These are phyloP conservation scores for Saraca asoca DNA, from an alignment of 331 rosid species.

Conservation along the genomic window DNA sequence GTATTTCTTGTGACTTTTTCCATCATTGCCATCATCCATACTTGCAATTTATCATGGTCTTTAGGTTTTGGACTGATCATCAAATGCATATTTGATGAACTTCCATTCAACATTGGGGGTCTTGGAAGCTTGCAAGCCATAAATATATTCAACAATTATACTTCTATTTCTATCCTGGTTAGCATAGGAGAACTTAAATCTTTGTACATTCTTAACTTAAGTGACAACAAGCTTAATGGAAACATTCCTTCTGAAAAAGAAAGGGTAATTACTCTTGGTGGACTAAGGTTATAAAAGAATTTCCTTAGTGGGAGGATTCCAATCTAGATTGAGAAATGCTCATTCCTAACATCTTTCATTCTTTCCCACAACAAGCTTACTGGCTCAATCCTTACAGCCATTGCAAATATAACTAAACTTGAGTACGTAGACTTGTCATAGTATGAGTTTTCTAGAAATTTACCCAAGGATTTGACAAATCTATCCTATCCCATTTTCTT, in stretches of 20 bases:
- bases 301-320: constrained; percentile 73
- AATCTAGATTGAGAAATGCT: constrained; percentile 60
- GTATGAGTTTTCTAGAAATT: constrained; percentile 74
- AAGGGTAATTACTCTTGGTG: constrained; percentile 62
- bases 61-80: too few relatives aligned
- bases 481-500: constrained; percentile 76
- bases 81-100: constrained; percentile 67
- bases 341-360: constrained; percentile 63
- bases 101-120: constrained; percentile 66
- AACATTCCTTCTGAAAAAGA: too few relatives aligned
- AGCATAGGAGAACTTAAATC: constrained; percentile 67
- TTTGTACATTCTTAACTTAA: too few relatives aligned
- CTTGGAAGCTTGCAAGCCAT: constrained; percentile 65
- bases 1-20: too few relatives aligned
- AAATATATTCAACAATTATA: constrained; percentile 70
- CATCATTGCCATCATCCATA: too few relatives aligned
- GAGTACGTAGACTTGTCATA: constrained; percentile 76
- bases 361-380: constrained; percentile 78
- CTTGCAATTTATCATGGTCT: too few relatives aligned
- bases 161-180: constrained; percentile 65
- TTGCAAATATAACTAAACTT: constrained; percentile 73
- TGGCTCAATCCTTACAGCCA: too few relatives aligned
- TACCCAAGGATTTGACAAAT: constrained; percentile 86
- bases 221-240: too few relatives aligned
- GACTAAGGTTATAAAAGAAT: constrained; percentile 78